Percentiles rank a stretch among this genome's conserved stretches.
Evolutionary conservation across 176 grass and related monocot genomes (phyloP).

Genomic region (Cocos nucifera): DNA sequence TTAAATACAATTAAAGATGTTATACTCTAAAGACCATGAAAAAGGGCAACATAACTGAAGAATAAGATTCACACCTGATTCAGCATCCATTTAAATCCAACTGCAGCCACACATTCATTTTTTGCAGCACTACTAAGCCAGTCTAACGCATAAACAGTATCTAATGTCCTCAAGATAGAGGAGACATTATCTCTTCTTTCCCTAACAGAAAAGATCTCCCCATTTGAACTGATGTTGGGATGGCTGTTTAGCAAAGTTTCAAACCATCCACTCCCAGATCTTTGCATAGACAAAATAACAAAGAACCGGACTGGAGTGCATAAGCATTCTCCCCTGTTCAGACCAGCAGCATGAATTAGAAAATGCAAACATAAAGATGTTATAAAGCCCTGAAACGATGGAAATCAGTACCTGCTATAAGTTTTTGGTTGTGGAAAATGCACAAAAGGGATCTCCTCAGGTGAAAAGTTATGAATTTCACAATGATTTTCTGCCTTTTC

Average conservation of each 20-base stretch:
- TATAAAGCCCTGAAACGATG: not conserved
- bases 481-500: constrained; percentile 25
- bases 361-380: not conserved
- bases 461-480: constrained; percentile 25
- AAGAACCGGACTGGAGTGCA: constrained; percentile 77
- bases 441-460: constrained; percentile 36
- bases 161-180: constrained; percentile 51
- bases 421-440: constrained; percentile 72
- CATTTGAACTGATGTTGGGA: constrained; percentile 88
- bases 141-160: constrained; percentile 71
- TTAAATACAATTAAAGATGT: no score
- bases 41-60: not conserved
- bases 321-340: constrained; percentile 52
- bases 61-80: constrained; percentile 54
- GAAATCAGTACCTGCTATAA: constrained; percentile 50
- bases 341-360: constrained; percentile 12
- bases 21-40: no score
- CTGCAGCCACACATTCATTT: constrained; percentile 82
- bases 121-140: constrained; percentile 78
- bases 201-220: constrained; percentile 60
- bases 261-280: constrained; percentile 94
- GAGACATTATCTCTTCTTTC: constrained; percentile 61
- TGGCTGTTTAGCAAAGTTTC: constrained; percentile 97
- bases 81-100: constrained; percentile 96
- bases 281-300: constrained; percentile 86